Evolutionary conservation across 257 asterid genomes (phyloP), one percentile per base, ranked within the genome.

Genomic region (Solanum microdontum): DNA sequence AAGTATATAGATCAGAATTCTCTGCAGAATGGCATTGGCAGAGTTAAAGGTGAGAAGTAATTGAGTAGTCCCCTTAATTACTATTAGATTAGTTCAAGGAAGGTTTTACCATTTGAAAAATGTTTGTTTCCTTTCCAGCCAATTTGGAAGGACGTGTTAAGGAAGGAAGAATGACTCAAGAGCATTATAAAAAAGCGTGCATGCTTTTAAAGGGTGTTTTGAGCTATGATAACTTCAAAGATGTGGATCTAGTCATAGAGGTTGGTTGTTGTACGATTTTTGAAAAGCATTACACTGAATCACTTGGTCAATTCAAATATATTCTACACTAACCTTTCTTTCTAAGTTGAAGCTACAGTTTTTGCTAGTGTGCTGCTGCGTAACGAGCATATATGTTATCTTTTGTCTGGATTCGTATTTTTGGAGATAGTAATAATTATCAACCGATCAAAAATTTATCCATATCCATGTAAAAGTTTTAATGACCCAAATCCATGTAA

Each of bases 191-290:
- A 34, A 96, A 91, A 91, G 92, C 96, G 15, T 73, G 92, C 62
- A 88, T 95, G 58, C 87, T 96, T 86, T 98, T 96, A 89, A 96
- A 92, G 88, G 99, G 99, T 48, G 87, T 74, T 24, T 95, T 97
- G 24, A 98, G 94, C 90, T 97, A 96, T 82, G 98, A 94, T 83
- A 91, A 95, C 95, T 97, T 97, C 90, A 91, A 93, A 89, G 98
- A 97, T 80, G 97, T 97, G 58, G 99, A 97, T 92, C 89, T 97
- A 97, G 99, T 95, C 91, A 96, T 97, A 90, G 99, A 97, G 99
- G 99, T 97, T 91, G 55, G n/a, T 28, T 11, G 39, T 55, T 51
- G 62, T 72, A 24, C 43, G 30, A 77, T 30, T 62, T 21, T 75
- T 36, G 19, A 23, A 37, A 75, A 23, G 83, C 30, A 23, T 36